These are phyloP conservation scores for Phytophthora fragariae DNA, from an alignment of 352 stramenopile species.

Conservation along the genomic window DNA sequence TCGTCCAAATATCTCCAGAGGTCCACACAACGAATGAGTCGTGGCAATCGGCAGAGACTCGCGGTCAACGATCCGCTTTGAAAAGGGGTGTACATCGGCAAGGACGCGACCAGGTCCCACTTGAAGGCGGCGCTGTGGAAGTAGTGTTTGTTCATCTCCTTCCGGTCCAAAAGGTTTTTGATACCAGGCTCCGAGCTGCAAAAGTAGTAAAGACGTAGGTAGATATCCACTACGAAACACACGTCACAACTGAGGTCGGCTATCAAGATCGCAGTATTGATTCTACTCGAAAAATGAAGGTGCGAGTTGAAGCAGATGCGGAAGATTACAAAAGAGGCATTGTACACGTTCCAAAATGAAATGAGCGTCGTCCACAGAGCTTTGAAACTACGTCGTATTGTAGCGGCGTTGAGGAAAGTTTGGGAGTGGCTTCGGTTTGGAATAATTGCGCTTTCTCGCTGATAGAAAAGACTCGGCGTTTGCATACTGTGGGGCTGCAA, in stretches of 20 bases:
- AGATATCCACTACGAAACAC: slow-evolving; percentile 57
- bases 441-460: slow-evolving; percentile 46
- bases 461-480: slow-evolving; percentile 64
- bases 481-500: slow-evolving; percentile 59
- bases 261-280: slow-evolving; percentile 33
- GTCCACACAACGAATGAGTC: slow-evolving; percentile 49
- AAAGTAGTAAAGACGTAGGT: slow-evolving; percentile 78
- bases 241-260: slow-evolving; percentile 48
- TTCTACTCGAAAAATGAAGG: slow-evolving; percentile 12
- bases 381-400: not conserved
- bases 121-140: slow-evolving; percentile 42
- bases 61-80: slow-evolving; percentile 39
- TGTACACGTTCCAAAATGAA: slow-evolving; percentile 70
- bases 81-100: slow-evolving; percentile 68
- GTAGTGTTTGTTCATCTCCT: slow-evolving; percentile 53
- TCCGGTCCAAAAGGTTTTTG: slow-evolving; percentile 47
- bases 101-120: slow-evolving; percentile 49
- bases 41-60: slow-evolving; percentile 56
- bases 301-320: slow-evolving; percentile 64
- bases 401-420: not conserved
- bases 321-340: slow-evolving; percentile 70
- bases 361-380: slow-evolving; percentile 55
- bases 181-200: slow-evolving; percentile 53
- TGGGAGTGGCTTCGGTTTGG: slow-evolving; percentile 9
- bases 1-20: slow-evolving; percentile 53